These are phyloP conservation scores for Dioscorea cayenensis DNA, from an alignment of 116 monocot genomes.

Conservation along the genomic window DNA sequence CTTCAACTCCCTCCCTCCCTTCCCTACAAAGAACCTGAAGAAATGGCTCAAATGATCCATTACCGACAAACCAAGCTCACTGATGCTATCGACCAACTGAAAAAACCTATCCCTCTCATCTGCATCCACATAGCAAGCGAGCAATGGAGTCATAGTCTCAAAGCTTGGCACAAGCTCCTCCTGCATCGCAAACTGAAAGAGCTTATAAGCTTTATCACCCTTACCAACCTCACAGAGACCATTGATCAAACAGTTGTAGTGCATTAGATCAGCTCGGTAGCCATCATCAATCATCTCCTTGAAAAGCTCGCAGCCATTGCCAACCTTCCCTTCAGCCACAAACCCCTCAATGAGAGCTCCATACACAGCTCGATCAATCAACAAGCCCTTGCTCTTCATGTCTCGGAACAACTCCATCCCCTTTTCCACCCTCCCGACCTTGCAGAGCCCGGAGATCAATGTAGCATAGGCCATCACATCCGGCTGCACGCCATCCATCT, in stretches of 20 bases:
- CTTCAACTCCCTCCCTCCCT: slow-evolving; percentile 35
- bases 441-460: slow-evolving; percentile 51
- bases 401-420: slow-evolving; percentile 39
- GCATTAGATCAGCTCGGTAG: slow-evolving; percentile 60
- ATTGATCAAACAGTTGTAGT: slow-evolving; percentile 60
- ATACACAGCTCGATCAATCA: slow-evolving; percentile 68
- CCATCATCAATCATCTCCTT: slow-evolving; percentile 79
- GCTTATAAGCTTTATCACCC: slow-evolving; percentile 63
- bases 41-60: slow-evolving; percentile 51
- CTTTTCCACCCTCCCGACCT: slow-evolving; percentile 36
- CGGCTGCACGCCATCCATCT: slow-evolving; percentile 39
- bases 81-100: slow-evolving; percentile 28
- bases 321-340: slow-evolving; percentile 40
- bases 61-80: slow-evolving; percentile 37
- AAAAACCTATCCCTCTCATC: slow-evolving; percentile 44
- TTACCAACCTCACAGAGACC: slow-evolving; percentile 45
- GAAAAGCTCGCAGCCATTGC: slow-evolving; percentile 43
- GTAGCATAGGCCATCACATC: slow-evolving; percentile 80
- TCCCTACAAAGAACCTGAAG: slow-evolving; percentile 37
- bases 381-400: slow-evolving; percentile 50
- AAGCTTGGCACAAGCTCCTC: slow-evolving; percentile 55
- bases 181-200: slow-evolving; percentile 42
- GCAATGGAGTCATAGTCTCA: slow-evolving; percentile 47
- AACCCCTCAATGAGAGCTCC: slow-evolving; percentile 58
- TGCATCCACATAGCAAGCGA: slow-evolving; percentile 39